A percentile compares a stretch with the other conserved stretches of the same genome.
phyloP scores from a whole-genome alignment of 2,329 filamentous ascomycete species.

The Fusarium denticulatum region DNA sequence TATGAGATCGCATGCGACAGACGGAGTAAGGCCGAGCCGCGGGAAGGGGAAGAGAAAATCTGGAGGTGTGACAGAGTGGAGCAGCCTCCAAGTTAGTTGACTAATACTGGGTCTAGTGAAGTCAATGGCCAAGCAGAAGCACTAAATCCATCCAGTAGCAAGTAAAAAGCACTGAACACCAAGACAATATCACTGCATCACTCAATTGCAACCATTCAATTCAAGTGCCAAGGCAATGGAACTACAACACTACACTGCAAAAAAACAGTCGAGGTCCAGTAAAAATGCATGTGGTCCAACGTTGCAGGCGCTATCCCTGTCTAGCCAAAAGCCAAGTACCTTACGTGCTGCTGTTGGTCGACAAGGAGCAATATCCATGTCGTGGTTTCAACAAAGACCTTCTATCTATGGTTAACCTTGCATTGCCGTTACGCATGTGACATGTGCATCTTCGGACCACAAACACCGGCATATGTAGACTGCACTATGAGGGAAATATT shows the following conservation, averaged over 20 bases:
- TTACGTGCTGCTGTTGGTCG: background rate
- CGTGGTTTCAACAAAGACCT: slow-evolving; percentile 19
- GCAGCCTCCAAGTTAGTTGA: background rate
- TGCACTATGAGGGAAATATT: background rate
- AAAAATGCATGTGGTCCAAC: background rate
- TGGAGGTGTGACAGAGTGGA: slow-evolving; percentile 2
- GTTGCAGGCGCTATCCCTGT: slow-evolving; percentile 6
- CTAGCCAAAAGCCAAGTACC: slow-evolving; percentile 24
- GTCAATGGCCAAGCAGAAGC: slow-evolving; percentile 2
- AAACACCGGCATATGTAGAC: slow-evolving; percentile 2
- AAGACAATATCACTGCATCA: background rate
- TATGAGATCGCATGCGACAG: background rate
- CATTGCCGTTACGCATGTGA: slow-evolving; percentile 14
- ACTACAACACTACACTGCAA: slow-evolving; percentile 8
- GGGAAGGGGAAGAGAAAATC: slow-evolving; percentile 3
- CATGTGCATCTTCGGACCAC: background rate
- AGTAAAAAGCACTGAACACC: background rate
- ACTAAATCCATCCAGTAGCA: background rate
- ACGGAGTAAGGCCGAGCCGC: slow-evolving; percentile 24
- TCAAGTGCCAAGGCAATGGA: background rate
- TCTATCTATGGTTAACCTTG: slow-evolving; percentile 20
- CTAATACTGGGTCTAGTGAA: slow-evolving; percentile 11
- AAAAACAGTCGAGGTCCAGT: background rate
- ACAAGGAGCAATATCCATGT: background rate
- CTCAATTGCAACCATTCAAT: background rate